Conservation (phyloP, 2,329 filamentous ascomycete genomes). For the Thielaviopsis euricoi region DNA sequence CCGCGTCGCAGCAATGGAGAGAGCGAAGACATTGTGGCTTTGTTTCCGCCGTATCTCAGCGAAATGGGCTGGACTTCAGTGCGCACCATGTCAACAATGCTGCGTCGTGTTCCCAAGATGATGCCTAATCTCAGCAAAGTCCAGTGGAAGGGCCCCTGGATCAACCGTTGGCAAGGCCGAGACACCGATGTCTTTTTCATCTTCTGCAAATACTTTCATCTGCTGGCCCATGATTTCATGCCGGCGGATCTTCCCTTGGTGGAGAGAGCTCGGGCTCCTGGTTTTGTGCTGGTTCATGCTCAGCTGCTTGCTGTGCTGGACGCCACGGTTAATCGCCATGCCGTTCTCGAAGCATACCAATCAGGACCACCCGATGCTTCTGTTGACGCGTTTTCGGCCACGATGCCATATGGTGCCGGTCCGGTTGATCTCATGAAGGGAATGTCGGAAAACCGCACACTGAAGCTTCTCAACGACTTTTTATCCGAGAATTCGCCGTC, state of each 20-base stretch:
- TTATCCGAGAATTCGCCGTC: slow-evolving; percentile 33
- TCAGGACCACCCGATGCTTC: slow-evolving; percentile 28
- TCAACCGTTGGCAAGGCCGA: slow-evolving; percentile 67
- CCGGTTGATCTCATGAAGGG: slow-evolving; percentile 54
- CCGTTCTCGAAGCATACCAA: slow-evolving; percentile 29
- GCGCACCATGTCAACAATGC: slow-evolving; percentile 30
- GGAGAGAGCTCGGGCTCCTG: slow-evolving; percentile 52
- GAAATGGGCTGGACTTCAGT: slow-evolving; percentile 40
- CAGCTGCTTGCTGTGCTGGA: slow-evolving; percentile 69
- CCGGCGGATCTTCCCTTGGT: slow-evolving; percentile 34
- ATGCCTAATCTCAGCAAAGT: slow-evolving; percentile 56
- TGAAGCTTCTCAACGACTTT: slow-evolving; percentile 69
- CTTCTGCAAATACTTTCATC: slow-evolving; percentile 76
- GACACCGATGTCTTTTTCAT: slow-evolving; percentile 86
- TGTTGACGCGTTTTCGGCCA: slow-evolving; percentile 49
- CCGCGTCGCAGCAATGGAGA: slow-evolving; percentile 37
- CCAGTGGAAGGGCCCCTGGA: slow-evolving; percentile 75
- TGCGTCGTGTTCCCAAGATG: slow-evolving; percentile 48
- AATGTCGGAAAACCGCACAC: slow-evolving; percentile 78
- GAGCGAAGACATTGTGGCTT: slow-evolving; percentile 46
- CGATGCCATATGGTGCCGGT: slow-evolving; percentile 37
- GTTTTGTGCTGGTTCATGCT: slow-evolving; percentile 63
- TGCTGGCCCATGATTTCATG: slow-evolving; percentile 59
- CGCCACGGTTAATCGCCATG: slow-evolving; percentile 66
- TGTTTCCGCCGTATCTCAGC: slow-evolving; percentile 52